Base-by-base conservation (phyloP, 225 moss, liverwort and hornwort genomes). In the Sphagnum contortum region DNA sequence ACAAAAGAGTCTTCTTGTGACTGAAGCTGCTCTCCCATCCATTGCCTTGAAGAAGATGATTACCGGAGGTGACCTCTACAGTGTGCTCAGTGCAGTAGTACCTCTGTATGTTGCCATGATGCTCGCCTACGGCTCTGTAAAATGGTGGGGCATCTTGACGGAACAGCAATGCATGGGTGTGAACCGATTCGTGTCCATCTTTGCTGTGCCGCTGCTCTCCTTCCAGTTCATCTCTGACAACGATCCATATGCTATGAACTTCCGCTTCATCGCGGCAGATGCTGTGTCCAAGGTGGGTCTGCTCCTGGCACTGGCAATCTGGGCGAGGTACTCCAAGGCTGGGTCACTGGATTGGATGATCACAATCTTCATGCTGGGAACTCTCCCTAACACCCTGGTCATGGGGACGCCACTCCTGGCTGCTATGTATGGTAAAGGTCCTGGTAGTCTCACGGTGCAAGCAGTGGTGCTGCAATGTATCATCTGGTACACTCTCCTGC, bases 71-170 rank as follows among this genome's bases (percentile, higher is more conserved):
- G 93, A 98, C 61, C 68, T 98, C 7, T 98, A 98, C 78, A 91
- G 49, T 64, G 98, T 98, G 47, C 82, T 98, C 73, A 93, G 98
- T 58, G 93, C 98, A 3, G 85, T 80, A 66, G 86, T 98, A 60
- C 98, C 93, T 2, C 76, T 98, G 62, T 98, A 98, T 49, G 93
- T 98, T 81, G 93, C 98, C 71, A 93, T 98, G 93, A 71, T 98
- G 3, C 73, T 91, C 51, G 98, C 93, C 55, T 98, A 93, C 48
- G 98, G 93, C 5, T 93, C 93, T 5, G 98, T 98, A 4, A 93
- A 77, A 70, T 98, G 98, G 98, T 98, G 98, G 98, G 87, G 85
- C 49, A 86, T 98, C 64, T 71, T 98, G 45, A 89, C 98, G 0
- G 85, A 89, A 3, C 72, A 84, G 48, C 98, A 98, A 83, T 98